Conservation (phyloP, 106 monocot genomes). For the Dioscorea zingiberensis region DNA sequence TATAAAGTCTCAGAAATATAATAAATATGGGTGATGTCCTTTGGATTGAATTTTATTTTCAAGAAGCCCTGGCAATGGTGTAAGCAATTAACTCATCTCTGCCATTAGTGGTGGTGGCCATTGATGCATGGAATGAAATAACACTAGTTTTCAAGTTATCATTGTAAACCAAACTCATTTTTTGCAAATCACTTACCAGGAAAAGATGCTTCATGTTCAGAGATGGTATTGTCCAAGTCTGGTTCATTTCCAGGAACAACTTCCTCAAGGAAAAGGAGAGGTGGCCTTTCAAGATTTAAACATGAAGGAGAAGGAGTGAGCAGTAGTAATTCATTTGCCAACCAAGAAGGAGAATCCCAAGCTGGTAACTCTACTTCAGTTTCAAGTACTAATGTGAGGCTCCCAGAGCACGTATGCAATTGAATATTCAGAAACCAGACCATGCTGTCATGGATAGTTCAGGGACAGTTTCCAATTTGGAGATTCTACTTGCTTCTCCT, state of each 20-base stretch:
- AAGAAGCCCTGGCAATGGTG: no score
- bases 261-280: conserved; percentile 1
- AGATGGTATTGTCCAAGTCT: conserved; percentile 11
- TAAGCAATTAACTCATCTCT: no score
- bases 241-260: conserved; percentile 20
- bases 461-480: background rate
- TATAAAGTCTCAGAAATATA: no score
- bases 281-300: background rate
- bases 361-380: background rate
- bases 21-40: no score
- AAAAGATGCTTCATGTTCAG: background rate
- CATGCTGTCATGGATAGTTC: background rate
- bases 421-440: background rate
- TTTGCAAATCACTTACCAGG: background rate
- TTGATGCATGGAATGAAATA: no score
- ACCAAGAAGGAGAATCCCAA: background rate
- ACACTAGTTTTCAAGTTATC: no score
- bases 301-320: background rate
- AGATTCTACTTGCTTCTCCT: background rate
- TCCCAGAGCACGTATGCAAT: background rate
- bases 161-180: conserved; percentile 3
- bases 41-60: no score
- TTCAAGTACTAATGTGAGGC: background rate
- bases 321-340: background rate
- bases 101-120: no score